Conservation (phyloP, 2,329 filamentous ascomycete genomes). For the Fusarium udum region DNA sequence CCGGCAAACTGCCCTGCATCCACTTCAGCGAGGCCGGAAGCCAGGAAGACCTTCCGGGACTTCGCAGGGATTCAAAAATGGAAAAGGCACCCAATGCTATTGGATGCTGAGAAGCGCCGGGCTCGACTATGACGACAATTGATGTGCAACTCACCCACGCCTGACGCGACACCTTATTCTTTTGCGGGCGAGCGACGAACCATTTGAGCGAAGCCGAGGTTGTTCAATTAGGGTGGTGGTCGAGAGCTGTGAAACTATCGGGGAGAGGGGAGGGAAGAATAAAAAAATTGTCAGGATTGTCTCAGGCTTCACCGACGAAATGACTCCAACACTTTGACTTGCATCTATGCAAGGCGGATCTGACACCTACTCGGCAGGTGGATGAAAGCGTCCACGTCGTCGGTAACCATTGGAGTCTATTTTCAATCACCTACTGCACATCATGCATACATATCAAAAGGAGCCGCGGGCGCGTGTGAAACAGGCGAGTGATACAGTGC, state of each 20-base stretch:
- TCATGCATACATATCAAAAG: constrained; percentile 44
- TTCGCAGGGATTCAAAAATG: constrained; percentile 29
- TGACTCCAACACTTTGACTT: constrained; percentile 34
- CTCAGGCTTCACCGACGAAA: constrained; percentile 44
- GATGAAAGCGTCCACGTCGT: constrained; percentile 42
- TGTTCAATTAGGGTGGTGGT: constrained; percentile 14
- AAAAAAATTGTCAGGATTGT: constrained; percentile 7
- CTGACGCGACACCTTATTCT: constrained; percentile 37
- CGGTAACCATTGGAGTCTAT: constrained; percentile 40
- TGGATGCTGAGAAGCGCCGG: constrained; percentile 35
- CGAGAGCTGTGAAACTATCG: not conserved
- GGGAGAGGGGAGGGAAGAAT: not conserved
- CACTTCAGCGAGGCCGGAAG: constrained; percentile 38
- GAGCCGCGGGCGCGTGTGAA: constrained; percentile 35
- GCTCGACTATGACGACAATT: constrained; percentile 40
- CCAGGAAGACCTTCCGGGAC: constrained; percentile 38
- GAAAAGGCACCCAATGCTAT: constrained; percentile 22
- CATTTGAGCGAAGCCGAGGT: constrained; percentile 25
- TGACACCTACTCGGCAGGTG: constrained; percentile 37
- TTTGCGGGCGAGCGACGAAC: constrained; percentile 22
- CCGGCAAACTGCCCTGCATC: constrained; percentile 35
- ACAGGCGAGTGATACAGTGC: constrained; percentile 32
- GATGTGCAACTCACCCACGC: constrained; percentile 34
- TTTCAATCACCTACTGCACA: constrained; percentile 43
- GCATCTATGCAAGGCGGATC: constrained; percentile 36